phyloP scores from a whole-genome alignment of 148 eudicot species.

The Camellia sinensis region DNA sequence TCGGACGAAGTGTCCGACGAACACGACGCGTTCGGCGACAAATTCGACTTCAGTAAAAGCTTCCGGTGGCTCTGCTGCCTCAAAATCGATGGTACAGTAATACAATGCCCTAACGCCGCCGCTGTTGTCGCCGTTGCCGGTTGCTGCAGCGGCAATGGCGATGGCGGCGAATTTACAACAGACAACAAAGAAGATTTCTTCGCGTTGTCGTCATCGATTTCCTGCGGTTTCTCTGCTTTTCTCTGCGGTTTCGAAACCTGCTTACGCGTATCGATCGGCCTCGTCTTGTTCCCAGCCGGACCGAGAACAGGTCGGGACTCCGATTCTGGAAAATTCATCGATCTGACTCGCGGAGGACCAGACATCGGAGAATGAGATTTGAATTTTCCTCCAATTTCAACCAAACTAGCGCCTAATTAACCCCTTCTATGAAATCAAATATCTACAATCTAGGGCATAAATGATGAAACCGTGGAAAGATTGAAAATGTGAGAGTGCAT shows the following conservation, averaged over 20 bases:
- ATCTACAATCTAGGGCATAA: neutral
- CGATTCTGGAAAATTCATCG: constrained; percentile 47
- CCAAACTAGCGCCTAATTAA: constrained; percentile 8
- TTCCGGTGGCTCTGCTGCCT: constrained; percentile 35
- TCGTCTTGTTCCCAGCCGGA: constrained; percentile 61
- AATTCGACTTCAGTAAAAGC: constrained; percentile 46
- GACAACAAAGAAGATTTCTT: constrained; percentile 36
- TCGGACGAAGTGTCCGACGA: constrained; percentile 93
- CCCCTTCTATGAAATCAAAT: neutral
- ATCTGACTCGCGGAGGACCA: constrained; percentile 45
- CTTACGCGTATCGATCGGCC: constrained; percentile 47
- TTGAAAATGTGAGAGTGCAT: neutral
- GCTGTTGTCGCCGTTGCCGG: neutral
- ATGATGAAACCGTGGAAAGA: neutral
- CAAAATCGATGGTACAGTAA: constrained; percentile 42
- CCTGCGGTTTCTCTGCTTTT: constrained; percentile 43
- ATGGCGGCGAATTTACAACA: constrained; percentile 25
- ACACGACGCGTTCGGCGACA: constrained; percentile 74
- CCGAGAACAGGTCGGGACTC: constrained; percentile 62
- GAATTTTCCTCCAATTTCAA: neutral
- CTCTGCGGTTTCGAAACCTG: constrained; percentile 37
- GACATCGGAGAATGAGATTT: constrained; percentile 42
- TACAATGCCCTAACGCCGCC: constrained; percentile 13
- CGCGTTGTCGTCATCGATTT: constrained; percentile 29
- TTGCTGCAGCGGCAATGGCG: constrained; percentile 29